Conservation (phyloP, 768 basidiomycete genomes). For the Suillus variegatus region DNA sequence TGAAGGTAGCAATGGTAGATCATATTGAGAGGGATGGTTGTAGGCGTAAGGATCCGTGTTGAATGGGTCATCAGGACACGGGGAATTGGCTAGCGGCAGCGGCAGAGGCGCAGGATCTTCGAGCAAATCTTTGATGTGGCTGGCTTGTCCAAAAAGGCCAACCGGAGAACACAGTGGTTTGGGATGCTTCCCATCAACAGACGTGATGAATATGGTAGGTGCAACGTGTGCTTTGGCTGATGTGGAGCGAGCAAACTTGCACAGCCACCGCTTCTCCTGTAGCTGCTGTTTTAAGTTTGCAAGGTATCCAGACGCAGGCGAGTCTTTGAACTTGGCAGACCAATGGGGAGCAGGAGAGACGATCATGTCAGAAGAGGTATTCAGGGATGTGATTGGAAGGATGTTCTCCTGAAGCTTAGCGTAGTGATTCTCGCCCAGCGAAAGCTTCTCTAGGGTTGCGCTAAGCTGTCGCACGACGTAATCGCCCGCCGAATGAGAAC, state of each 20-base stretch:
- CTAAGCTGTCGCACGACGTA: slow-evolving; percentile 2
- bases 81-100: not conserved
- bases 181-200: not conserved
- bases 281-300: not conserved
- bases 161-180: not conserved
- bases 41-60: not conserved
- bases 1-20: not conserved
- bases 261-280: not conserved
- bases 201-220: slow-evolving; percentile 1
- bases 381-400: not conserved
- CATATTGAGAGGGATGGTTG: not conserved
- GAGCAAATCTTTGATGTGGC: not conserved
- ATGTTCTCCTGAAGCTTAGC: not conserved
- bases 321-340: not conserved
- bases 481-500: not conserved
- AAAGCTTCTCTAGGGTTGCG: not conserved
- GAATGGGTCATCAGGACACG: not conserved
- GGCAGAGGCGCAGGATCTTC: not conserved
- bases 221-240: not conserved
- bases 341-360: slow-evolving; percentile 1
- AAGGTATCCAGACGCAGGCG: not conserved
- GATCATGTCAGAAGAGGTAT: not conserved
- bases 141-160: not conserved
- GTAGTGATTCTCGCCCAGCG: not conserved
- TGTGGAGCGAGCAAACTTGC: not conserved